Percentiles rank a stretch among this genome's conserved stretches.
phyloP scores from a whole-genome alignment of 2,329 filamentous ascomycete genomes.

The Cryphonectria japonica region DNA sequence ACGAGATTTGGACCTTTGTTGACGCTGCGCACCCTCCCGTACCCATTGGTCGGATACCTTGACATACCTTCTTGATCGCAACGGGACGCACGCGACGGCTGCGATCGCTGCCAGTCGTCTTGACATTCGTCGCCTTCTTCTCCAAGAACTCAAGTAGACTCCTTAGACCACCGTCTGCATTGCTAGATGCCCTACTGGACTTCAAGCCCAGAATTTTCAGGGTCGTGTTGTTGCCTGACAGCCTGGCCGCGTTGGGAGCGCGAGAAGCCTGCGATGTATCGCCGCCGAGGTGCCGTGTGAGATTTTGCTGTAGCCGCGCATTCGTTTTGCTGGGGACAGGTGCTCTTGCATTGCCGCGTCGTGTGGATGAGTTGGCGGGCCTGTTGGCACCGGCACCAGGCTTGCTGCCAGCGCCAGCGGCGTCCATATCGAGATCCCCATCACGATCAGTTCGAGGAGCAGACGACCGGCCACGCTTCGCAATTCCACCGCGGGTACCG shows the following conservation, averaged over 20 bases:
- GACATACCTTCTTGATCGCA: constrained; percentile 79
- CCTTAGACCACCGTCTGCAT: constrained; percentile 68
- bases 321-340: constrained; percentile 29
- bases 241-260: constrained; percentile 32
- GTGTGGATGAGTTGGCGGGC: constrained; percentile 25
- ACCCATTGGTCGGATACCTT: constrained; percentile 46
- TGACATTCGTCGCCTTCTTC: constrained; percentile 60
- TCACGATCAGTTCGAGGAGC: constrained; percentile 52
- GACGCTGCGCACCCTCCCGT: constrained; percentile 47
- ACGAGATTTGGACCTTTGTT: constrained; percentile 45
- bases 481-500: constrained; percentile 51
- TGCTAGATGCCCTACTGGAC: constrained; percentile 68
- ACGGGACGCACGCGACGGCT: constrained; percentile 59
- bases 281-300: constrained; percentile 38
- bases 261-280: constrained; percentile 35
- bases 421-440: constrained; percentile 64
- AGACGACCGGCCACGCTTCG: constrained; percentile 49
- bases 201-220: constrained; percentile 65
- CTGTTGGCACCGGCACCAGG: constrained; percentile 41
- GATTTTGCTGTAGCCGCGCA: constrained; percentile 32
- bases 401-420: constrained; percentile 13
- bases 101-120: constrained; percentile 20
- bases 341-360: constrained; percentile 26
- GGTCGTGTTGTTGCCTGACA: constrained; percentile 38
- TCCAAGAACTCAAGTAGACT: constrained; percentile 71